phyloP scores from a whole-genome alignment of 2,329 filamentous ascomycete species.

The Colletotrichum tofieldiae region DNA sequence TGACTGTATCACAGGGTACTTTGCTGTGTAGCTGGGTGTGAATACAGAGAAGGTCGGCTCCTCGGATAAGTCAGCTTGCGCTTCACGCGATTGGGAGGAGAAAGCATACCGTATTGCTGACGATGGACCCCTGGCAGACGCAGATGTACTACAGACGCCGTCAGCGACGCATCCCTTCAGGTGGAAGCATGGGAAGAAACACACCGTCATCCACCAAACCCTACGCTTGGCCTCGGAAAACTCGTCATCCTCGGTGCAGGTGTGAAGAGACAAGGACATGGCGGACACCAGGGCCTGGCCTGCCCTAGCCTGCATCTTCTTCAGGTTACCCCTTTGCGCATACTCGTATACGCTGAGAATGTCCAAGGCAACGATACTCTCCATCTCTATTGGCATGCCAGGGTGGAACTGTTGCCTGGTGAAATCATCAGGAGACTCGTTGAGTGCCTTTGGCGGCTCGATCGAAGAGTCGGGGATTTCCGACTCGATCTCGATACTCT shows the following conservation, averaged over 20 bases:
- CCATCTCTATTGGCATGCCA: constrained; percentile 60
- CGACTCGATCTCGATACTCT: constrained; percentile 64
- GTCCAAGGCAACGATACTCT: constrained; percentile 64
- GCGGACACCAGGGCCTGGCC: constrained; percentile 64
- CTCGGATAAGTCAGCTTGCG: constrained; percentile 47
- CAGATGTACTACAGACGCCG: constrained; percentile 58
- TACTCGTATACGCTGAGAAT: constrained; percentile 68
- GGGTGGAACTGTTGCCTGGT: constrained; percentile 61
- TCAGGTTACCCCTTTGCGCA: constrained; percentile 66
- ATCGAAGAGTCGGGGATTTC: constrained; percentile 63
- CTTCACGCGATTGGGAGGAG: not conserved
- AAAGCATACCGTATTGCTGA: constrained; percentile 62
- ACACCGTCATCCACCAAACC: constrained; percentile 68
- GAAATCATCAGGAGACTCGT: constrained; percentile 52
- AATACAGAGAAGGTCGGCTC: constrained; percentile 61
- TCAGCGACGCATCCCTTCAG: not conserved
- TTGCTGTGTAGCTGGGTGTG: constrained; percentile 61
- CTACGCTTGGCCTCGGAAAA: constrained; percentile 63
- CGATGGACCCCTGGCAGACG: constrained; percentile 66
- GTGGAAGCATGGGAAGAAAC: constrained; percentile 28
- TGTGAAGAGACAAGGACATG: constrained; percentile 62
- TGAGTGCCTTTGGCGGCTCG: constrained; percentile 61
- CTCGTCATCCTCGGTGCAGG: constrained; percentile 54
- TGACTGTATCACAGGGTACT: constrained; percentile 57
- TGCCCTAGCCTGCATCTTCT: constrained; percentile 65